Conservation (phyloP, 108 stramenopile genomes). For the Skeletonema costatum region DNA sequence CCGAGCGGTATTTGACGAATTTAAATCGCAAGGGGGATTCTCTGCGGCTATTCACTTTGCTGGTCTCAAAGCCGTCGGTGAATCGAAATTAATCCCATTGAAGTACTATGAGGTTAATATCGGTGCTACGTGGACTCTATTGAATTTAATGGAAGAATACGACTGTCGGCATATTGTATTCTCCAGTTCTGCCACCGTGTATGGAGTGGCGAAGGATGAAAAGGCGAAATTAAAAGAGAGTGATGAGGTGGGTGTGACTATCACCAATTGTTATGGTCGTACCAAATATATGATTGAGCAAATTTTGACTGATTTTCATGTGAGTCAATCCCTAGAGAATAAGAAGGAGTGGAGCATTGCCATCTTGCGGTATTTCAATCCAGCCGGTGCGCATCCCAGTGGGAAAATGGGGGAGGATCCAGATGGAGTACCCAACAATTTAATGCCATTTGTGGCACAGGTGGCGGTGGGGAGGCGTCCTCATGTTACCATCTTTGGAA, state of each 20-base stretch:
- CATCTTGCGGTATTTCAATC: conserved; percentile 98
- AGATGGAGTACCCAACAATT: conserved; percentile 96
- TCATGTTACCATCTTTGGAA: conserved; percentile 94
- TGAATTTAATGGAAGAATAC: conserved; percentile 91
- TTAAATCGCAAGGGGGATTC: conserved; percentile 57
- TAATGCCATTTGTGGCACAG: conserved; percentile 98
- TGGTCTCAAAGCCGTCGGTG: conserved; percentile 98
- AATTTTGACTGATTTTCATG: conserved; percentile 92
- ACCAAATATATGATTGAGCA: conserved; percentile 99
- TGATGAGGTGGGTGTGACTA: conserved; percentile 90
- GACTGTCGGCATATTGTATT: conserved; percentile 91
- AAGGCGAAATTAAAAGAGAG: conserved; percentile 88
- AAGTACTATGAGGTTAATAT: conserved; percentile 96
- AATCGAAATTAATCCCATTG: conserved; percentile 90
- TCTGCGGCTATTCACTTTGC: conserved; percentile 97
- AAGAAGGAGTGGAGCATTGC: conserved; percentile 74
- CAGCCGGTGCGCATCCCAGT: conserved; percentile 96
- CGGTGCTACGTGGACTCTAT: conserved; percentile 77
- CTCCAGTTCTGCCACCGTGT: conserved; percentile 96
- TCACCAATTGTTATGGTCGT: conserved; percentile 98
- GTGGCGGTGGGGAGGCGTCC: conserved; percentile 96
- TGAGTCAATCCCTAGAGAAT: conserved; percentile 43
- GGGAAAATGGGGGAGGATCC: conserved; percentile 99
- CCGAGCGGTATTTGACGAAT: conserved; percentile 74
- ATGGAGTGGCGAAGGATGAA: conserved; percentile 83